Base-by-base conservation (phyloP, 306 rosid species). In the Cucumis melo region DNA sequence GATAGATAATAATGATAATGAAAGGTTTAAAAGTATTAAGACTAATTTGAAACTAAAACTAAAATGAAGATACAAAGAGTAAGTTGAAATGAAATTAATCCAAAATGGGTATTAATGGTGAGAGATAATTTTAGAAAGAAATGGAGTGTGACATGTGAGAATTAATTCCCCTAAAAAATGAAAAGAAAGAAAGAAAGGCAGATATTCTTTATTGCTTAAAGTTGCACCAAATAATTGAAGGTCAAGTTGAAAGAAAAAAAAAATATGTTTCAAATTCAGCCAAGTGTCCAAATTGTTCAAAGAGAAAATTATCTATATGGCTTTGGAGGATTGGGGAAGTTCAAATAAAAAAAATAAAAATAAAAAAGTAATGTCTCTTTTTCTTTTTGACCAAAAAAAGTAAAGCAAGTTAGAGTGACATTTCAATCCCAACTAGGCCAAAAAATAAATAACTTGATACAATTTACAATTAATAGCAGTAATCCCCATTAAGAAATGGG, bases 111-210 rank as follows among this genome's bases (percentile, higher is more conserved):
- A 65, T 19, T 36, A 67, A 21, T 39, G 54, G 54, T 67, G 74
- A 5, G n/a, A 66, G 73, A 67, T 32, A 10, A 20, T 64, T 41
- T 21, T 67, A 67, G 54, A 67, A 67, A 67, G 74, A 67, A 10
- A 67, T 67, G 74, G 74, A 39, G 54, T 44, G 36, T 41, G 75
- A 70, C 75, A 46, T 67, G 73, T 20, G 48, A 38, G 54, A 70
- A 70, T 46, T 46, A 70, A 70, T 46, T 46, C 36, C 41, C 5
- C 3, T 32, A 32, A 32, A 32, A 32, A 32, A 32, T 2, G 4
- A 32, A 32, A 14, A 44, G 13, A 13, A 27, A 17, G 21, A 23
- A 19, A 54, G 10, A 54, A 54, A 6, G 57, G 57, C 38, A 42
- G 20, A 70, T 70, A 70, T 70, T 70, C 38, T 70, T 70, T 23